Evolutionary conservation across 2,329 filamentous ascomycete genomes (phyloP).

Genomic region (Trichothecium sympodiale): DNA sequence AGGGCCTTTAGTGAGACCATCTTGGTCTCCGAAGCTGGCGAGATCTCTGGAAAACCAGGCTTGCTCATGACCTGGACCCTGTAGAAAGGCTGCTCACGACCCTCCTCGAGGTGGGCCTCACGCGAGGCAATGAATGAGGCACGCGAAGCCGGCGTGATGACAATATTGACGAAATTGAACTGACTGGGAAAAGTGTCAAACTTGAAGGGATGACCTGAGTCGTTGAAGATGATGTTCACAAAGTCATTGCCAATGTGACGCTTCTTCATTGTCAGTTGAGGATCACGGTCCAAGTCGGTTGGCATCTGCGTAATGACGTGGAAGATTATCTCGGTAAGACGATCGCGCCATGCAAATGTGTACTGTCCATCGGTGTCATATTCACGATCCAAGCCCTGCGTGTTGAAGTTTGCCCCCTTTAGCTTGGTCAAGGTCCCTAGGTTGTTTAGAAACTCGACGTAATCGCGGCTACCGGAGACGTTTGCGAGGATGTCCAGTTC

Average conservation of each 20-base stretch:
- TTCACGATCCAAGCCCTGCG: constrained; percentile 75
- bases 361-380: constrained; percentile 74
- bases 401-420: constrained; percentile 79
- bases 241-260: constrained; percentile 94
- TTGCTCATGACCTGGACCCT: constrained; percentile 83
- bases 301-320: constrained; percentile 98
- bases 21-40: constrained; percentile 79
- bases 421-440: constrained; percentile 74
- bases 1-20: constrained; percentile 76
- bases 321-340: constrained; percentile 90
- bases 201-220: constrained; percentile 78
- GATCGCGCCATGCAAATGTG: constrained; percentile 88
- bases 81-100: constrained; percentile 53
- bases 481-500: constrained; percentile 84
- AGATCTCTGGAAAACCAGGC: constrained; percentile 82
- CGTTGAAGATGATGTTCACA: constrained; percentile 97
- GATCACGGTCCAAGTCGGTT: constrained; percentile 66
- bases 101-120: constrained; percentile 20
- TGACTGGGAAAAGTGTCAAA: constrained; percentile 90
- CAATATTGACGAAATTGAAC: constrained; percentile 95
- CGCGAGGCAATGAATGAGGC: constrained; percentile 62
- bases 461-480: constrained; percentile 74
- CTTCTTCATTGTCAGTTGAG: constrained; percentile 75
- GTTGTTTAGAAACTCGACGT: constrained; percentile 71
- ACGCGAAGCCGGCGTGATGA: constrained; percentile 79